Base-by-base conservation (phyloP, 768 basidiomycete species). In the Hygrophorus pudorinus region DNA sequence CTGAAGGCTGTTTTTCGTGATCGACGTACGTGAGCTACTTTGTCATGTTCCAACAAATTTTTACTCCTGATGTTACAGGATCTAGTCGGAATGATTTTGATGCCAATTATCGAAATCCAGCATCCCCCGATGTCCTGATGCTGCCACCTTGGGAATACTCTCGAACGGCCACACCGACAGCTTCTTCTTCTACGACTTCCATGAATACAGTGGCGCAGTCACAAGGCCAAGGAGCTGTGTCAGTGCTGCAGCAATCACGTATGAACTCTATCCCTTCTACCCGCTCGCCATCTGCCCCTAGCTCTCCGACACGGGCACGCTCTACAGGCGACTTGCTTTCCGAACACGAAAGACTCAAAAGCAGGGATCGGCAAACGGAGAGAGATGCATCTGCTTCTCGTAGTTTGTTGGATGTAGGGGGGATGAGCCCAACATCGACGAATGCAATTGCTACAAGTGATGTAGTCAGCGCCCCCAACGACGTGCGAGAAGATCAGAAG, bases 81-180 rank as follows among this genome's bases (percentile, higher is more conserved):
- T 42, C 46, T 30, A 47, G 48, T 44, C 40, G 39, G 6, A 44
- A 24, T 11, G 55, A 59, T 47, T 57, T 52, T 52, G 72, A 64
- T 37, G 46, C 54, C 13, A 72, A 74, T 44, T 71, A 75, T 52
- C 70, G 75, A 51, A 88, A 87, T 60, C 81, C 83, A 36, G 82
- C 83, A 7, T 85, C 85, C 13, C 83, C 85, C 3, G 74, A 76
- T 35, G 59, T 74, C 17, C 54, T 83, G 34, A 60, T 60, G 39
- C 65, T 69, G 21, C 66, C 70, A 18, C 72, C 75, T 38, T 79
- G 77, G 71, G 80, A 84, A 42, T 65, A 61, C 41, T 72, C 75
- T 18, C 63, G 66, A 17, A 70, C 74, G 7, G 65, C 65, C 20
- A 77, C 78, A 18, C 75, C 79, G 1, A 75, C 72, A 4, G 68